Base-by-base conservation (phyloP, 768 basidiomycete genomes). In the Gymnopilus dilepis region DNA sequence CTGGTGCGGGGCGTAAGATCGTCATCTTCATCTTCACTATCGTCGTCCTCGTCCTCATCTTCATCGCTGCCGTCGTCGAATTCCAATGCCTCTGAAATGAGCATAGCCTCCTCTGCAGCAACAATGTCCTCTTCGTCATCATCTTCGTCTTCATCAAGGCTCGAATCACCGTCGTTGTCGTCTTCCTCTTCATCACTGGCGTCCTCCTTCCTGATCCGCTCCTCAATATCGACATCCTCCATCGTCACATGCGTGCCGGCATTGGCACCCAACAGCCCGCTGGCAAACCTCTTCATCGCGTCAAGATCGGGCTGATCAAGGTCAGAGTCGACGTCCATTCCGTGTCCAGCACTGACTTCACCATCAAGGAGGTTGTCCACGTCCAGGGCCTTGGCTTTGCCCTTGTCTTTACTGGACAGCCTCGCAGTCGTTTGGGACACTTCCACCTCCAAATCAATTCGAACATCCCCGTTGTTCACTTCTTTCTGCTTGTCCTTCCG, bases 261-360 rank as follows among this genome's bases (percentile, higher is more conserved):
- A 21, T 79, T 71, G 7, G 64, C 26, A 0, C 76, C 79, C 59
- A 83, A 73, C 64, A 84, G 80, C 5, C 87, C 80, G 52, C 76
- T 68, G 41, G 83, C 76, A 60, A 90, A 90, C 13, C 73, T 69
- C 60, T 73, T 70, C 87, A 91, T 84, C 21, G 84, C 84, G 2
- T 72, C 69, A 43, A 77, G 41, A 65, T 81, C 79, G 13, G 56
- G 51, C 2, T 28, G 13, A 19, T 22, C 50, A 41, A 87, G 53
- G 22, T 91, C 89, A 0, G 77, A 74, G 61, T 92, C 91, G 19
- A 92, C 70, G 1, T 84, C 82, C 90, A 92, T 92, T 21, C 80
- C 88, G 55, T 81, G 82, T 1, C 73, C 74, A n/a, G 77, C 78
- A 3, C 73, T 70, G 22, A 55, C 69, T 0, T 53, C 70, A 2